phyloP scores from a whole-genome alignment of 345 rosid genomes.

The Boechera stricta region DNA sequence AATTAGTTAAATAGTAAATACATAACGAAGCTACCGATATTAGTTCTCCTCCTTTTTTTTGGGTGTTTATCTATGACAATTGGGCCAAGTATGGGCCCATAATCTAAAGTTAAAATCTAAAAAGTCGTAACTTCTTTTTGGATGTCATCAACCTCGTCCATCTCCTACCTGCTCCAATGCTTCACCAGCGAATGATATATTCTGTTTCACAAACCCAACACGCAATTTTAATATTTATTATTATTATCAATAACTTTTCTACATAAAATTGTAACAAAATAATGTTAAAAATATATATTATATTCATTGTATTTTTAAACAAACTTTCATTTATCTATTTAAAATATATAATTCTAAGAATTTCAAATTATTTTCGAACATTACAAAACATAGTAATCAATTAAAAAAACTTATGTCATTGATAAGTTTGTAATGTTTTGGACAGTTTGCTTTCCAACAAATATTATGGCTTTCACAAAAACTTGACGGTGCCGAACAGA shows the following conservation, averaged over 20 bases:
- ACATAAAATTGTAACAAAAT: background rate
- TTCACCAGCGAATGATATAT: constrained; percentile 46
- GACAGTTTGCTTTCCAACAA: constrained; percentile 21
- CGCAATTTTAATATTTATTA: constrained; percentile 15
- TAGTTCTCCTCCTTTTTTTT: background rate
- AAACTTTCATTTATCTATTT: no score
- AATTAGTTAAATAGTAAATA: constrained; percentile 33
- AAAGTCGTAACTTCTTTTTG: constrained; percentile 36
- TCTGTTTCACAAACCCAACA: constrained; percentile 43
- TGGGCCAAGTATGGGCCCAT: constrained; percentile 44
- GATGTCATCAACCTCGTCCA: constrained; percentile 42
- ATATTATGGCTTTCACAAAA: background rate
- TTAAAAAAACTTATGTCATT: background rate
- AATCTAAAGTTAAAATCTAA: constrained; percentile 44
- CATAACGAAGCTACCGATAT: constrained; percentile 30
- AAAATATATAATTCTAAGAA: background rate
- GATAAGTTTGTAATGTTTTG: background rate
- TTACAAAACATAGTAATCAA: background rate
- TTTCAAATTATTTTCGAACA: background rate
- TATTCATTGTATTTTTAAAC: no score
- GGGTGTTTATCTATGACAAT: constrained; percentile 23
- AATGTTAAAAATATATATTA: background rate
- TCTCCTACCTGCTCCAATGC: constrained; percentile 48
- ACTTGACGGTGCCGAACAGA: constrained; percentile 42
- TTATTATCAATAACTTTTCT: background rate